Conservation (phyloP, 345 rosid genomes). For the Salix purpurea region DNA sequence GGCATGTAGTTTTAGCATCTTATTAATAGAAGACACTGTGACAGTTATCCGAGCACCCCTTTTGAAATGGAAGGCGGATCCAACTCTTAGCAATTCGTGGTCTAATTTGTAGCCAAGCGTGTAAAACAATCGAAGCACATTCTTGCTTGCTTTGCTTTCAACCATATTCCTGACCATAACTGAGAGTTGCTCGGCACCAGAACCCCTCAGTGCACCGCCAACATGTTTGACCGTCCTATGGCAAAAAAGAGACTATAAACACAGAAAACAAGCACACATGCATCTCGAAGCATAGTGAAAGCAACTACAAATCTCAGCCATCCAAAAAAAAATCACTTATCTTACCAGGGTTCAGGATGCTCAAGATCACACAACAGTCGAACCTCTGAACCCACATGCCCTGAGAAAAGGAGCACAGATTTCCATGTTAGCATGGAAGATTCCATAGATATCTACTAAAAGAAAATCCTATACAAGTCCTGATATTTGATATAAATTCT, state of each 20-base stretch:
- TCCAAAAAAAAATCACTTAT: too few relatives aligned
- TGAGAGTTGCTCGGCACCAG: constrained; percentile 89
- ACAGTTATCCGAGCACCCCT: constrained; percentile 69
- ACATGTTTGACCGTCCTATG: constrained; percentile 85
- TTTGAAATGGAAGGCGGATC: constrained; percentile 82
- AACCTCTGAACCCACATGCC: constrained; percentile 68
- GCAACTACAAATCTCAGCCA: background rate
- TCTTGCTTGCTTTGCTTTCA: constrained; percentile 98
- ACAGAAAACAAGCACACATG: background rate
- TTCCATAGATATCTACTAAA: background rate
- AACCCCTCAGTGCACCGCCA: constrained; percentile 88
- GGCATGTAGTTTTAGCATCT: constrained; percentile 79
- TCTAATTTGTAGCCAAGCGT: constrained; percentile 90
- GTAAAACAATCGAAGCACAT: constrained; percentile 63
- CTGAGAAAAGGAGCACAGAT: constrained; percentile 31
- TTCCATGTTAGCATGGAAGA: constrained; percentile 2
- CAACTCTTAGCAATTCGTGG: constrained; percentile 84
- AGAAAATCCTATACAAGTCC: too few relatives aligned
- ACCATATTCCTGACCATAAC: constrained; percentile 77
- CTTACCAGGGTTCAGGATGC: constrained; percentile 84
- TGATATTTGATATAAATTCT: too few relatives aligned
- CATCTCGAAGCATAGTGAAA: background rate
- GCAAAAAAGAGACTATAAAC: background rate
- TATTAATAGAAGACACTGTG: constrained; percentile 75
- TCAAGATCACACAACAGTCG: constrained; percentile 86